Evolutionary conservation across 2,329 filamentous ascomycete species (phyloP).

Genomic region (Curvularia spicifera): DNA sequence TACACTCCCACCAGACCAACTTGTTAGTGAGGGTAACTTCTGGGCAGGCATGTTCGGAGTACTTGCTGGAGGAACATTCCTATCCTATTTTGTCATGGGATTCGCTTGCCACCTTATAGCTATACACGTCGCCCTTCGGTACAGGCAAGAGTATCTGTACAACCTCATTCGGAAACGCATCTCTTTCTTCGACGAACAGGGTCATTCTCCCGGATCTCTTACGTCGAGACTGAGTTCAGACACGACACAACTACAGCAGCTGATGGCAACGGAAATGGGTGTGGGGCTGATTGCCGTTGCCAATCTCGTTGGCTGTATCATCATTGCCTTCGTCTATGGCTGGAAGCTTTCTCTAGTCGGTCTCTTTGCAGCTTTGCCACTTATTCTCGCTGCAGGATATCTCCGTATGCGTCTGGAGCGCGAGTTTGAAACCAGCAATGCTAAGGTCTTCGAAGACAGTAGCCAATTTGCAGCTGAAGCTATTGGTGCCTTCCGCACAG

Average conservation of each 20-base stretch:
- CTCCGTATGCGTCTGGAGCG: slow-evolving; percentile 64
- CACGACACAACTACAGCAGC: slow-evolving; percentile 66
- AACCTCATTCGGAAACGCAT: slow-evolving; percentile 66
- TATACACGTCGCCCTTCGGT: slow-evolving; percentile 56
- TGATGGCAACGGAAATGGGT: slow-evolving; percentile 67
- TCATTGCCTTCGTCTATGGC: slow-evolving; percentile 73
- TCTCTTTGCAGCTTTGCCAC: slow-evolving; percentile 64
- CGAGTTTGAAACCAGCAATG: slow-evolving; percentile 73
- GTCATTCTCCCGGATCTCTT: slow-evolving; percentile 66
- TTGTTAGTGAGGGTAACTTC: slow-evolving; percentile 56
- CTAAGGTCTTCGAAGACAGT: slow-evolving; percentile 71
- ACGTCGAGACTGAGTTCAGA: slow-evolving; percentile 64
- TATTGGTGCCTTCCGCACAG: slow-evolving; percentile 75
- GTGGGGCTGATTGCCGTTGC: slow-evolving; percentile 68
- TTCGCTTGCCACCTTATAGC: slow-evolving; percentile 41
- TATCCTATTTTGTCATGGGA: slow-evolving; percentile 61
- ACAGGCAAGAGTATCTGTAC: slow-evolving; percentile 67
- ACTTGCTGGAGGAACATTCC: slow-evolving; percentile 60
- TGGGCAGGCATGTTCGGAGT: slow-evolving; percentile 72
- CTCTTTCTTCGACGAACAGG: slow-evolving; percentile 66
- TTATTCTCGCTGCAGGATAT: slow-evolving; percentile 58
- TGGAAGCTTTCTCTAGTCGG: slow-evolving; percentile 78
- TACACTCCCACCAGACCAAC: slow-evolving; percentile 38
- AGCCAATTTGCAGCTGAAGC: slow-evolving; percentile 78
- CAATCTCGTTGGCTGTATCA: slow-evolving; percentile 68